Conservation (phyloP, 768 basidiomycete genomes). For the Xerocomellus dryophilus region DNA sequence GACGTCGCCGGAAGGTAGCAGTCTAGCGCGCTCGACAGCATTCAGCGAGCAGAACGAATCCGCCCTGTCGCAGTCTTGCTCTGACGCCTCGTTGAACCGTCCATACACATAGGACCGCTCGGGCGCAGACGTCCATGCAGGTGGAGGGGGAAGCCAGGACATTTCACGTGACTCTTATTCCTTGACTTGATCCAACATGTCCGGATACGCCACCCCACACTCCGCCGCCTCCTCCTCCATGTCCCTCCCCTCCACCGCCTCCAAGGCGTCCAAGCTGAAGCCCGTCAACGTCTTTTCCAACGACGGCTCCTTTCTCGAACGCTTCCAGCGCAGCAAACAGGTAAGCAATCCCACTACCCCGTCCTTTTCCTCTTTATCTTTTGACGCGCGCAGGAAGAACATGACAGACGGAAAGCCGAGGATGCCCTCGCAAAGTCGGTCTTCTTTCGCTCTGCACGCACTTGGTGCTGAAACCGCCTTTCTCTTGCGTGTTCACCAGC, state of each 20-base stretch:
- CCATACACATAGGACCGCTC: slow-evolving; percentile 50
- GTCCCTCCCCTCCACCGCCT: no score
- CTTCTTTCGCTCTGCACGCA: not conserved
- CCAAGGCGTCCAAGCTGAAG: slow-evolving; percentile 36
- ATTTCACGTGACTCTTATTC: not conserved
- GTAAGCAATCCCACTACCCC: slow-evolving; percentile 31
- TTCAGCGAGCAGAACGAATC: slow-evolving; percentile 46
- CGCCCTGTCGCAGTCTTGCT: slow-evolving; percentile 52
- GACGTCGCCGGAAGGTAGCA: slow-evolving; percentile 51
- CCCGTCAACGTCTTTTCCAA: slow-evolving; percentile 63
- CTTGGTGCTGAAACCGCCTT: not conserved
- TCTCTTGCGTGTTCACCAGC: slow-evolving; percentile 30
- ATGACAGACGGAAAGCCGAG: slow-evolving; percentile 53
- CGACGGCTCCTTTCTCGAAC: slow-evolving; percentile 66
- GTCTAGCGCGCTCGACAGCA: slow-evolving; percentile 39
- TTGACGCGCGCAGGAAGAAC: slow-evolving; percentile 45
- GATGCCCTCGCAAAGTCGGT: slow-evolving; percentile 50
- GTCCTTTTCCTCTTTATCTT: not conserved
- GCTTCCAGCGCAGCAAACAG: slow-evolving; percentile 57
- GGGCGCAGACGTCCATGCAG: slow-evolving; percentile 58
- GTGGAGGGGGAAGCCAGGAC: not conserved
- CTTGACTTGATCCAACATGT: slow-evolving; percentile 9
- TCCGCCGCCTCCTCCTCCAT: slow-evolving; percentile 14
- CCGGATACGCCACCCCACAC: slow-evolving; percentile 14
- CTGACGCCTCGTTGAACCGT: slow-evolving; percentile 52